Base-by-base conservation (phyloP, 73 alveolate species). In the Durusdinium trenchii region DNA sequence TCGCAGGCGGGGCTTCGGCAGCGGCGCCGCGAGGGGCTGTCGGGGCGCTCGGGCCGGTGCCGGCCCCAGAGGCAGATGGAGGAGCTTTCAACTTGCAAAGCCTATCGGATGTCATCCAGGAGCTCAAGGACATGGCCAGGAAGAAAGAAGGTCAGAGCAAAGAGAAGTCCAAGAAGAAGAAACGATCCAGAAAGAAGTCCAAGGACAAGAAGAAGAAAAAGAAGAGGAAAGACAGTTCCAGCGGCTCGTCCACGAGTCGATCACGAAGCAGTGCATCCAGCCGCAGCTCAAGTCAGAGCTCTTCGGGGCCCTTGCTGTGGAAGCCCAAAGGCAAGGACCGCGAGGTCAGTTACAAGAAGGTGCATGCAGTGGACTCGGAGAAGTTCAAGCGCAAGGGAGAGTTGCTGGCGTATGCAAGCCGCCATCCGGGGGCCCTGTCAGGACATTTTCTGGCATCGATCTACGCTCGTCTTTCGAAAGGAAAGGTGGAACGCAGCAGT, bases 381-480 rank as follows among this genome's bases (percentile, higher is more conserved):
- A 90, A 90, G 75, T 90, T 46, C 86, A 67, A 90, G 86, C 12
- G 64, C 87, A 62, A 69, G 32, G 96, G 87, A 45, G 97, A 69
- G 10, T 60, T 90, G 60, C n/a, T 91, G 81, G 87, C 98, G 6
- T 91, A 62, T 20, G 98, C 98, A 0, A 5, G 90, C n/a, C 67
- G 51, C 50, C 87, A 69, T 38, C 86, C 86, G 3, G 79, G 98
- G 2, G 98, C 98, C 4, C 48, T 91, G 78, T 69, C 89, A 35
- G 98, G 89, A 0, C 86, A 71, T 60, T 91, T 91, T 51, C 60
- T 91, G 76, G 89, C 87, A 0, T 40, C 76, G 45, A 51, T 46
- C 3, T 71, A 48, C 47, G 76, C 75, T 48, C 6, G 89, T 0
- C n/a, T 64, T 0, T 71, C 86, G 14, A 47, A 51, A 46, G 98